Evolutionary conservation across 345 rosid genomes (phyloP).

Genomic region (Brassica cretica): DNA sequence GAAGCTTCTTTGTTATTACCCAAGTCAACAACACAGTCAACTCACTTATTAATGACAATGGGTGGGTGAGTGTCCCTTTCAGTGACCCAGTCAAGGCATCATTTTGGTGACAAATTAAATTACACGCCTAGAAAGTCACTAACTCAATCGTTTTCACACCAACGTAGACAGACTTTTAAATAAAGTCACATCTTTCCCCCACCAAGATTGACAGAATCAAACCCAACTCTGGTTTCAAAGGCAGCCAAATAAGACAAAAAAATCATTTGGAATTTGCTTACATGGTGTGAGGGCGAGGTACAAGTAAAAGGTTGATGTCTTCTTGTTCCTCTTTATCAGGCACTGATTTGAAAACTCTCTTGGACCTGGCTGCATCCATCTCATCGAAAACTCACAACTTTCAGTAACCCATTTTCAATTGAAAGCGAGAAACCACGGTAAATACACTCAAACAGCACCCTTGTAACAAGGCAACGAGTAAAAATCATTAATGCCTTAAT

Average conservation of each 20-base stretch:
- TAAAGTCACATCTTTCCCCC: constrained; percentile 24
- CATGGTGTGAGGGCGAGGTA: constrained; percentile 72
- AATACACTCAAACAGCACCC: background rate
- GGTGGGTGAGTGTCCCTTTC: constrained; percentile 26
- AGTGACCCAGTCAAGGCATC: constrained; percentile 19
- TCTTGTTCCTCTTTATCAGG: constrained; percentile 72
- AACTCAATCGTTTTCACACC: constrained; percentile 14
- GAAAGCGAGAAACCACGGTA: background rate
- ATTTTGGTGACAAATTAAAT: constrained; percentile 32
- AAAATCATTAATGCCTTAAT: background rate
- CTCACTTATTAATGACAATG: constrained; percentile 13
- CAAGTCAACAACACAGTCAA: constrained; percentile 38
- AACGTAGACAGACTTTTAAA: constrained; percentile 8
- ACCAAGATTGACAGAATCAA: constrained; percentile 6
- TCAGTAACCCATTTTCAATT: constrained; percentile 5
- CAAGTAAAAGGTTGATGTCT: constrained; percentile 71
- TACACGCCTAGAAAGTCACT: constrained; percentile 17
- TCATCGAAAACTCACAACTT: background rate
- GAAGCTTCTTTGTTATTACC: constrained; percentile 1
- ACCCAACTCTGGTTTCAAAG: constrained; percentile 1
- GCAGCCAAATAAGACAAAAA: background rate
- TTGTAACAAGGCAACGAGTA: background rate
- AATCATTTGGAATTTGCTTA: constrained; percentile 44
- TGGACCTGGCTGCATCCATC: constrained; percentile 74
- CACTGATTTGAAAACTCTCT: constrained; percentile 66